Evolutionary conservation across 2,329 filamentous ascomycete species (phyloP).

Genomic region (Ophiostoma piceae): DNA sequence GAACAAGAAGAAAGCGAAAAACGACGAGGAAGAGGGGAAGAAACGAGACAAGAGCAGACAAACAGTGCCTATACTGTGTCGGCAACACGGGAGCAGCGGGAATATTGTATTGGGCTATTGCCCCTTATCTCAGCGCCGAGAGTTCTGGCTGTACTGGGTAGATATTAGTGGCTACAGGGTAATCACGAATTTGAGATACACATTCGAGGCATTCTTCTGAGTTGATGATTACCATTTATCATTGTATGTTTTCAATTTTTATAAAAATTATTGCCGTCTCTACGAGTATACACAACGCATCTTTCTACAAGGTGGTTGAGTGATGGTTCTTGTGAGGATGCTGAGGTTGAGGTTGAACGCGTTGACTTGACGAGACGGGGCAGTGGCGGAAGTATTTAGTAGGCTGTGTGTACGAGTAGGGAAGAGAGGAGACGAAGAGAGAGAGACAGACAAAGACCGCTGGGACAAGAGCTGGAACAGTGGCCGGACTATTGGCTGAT

Average conservation of each 20-base stretch:
- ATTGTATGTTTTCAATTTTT: not conserved
- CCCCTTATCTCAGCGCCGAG: constrained; percentile 7
- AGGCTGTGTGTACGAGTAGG: no score
- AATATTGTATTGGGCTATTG: constrained; percentile 7
- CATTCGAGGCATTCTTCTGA: not conserved
- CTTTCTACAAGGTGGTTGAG: not conserved
- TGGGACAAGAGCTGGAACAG: no score
- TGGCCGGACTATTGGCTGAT: not conserved
- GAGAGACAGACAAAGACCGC: not conserved
- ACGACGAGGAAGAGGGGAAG: constrained; percentile 9
- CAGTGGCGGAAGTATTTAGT: not conserved
- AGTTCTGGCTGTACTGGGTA: not conserved
- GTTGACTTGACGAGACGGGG: not conserved
- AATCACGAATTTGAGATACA: not conserved
- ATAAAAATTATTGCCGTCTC: not conserved
- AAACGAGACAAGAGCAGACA: not conserved
- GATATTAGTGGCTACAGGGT: no score
- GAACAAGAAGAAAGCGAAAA: not conserved
- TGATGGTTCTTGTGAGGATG: not conserved
- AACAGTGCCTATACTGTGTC: constrained; percentile 3
- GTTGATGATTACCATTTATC: no score
- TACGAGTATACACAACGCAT: constrained; percentile 10
- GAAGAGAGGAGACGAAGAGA: not conserved
- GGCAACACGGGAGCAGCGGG: not conserved
- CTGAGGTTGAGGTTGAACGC: not conserved